Evolutionary conservation across 768 basidiomycete genomes (phyloP).

Genomic region (Piloderma croceum): DNA sequence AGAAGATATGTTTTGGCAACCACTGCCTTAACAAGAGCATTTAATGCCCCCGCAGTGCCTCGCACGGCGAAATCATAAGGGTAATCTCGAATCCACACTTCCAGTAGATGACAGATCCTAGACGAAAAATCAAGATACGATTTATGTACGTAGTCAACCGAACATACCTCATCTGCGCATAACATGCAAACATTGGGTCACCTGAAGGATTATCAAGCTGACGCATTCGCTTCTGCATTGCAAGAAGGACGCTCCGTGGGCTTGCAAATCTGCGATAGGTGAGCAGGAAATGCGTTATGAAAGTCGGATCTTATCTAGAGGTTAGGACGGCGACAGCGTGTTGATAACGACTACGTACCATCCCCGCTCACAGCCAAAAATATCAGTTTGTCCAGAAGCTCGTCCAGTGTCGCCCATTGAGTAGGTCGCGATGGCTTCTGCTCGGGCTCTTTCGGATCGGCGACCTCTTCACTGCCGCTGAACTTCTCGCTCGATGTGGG

Average conservation of each 20-base stretch:
- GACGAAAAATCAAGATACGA: conserved; percentile 4
- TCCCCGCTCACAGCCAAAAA: conserved; percentile 83
- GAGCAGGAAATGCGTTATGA: conserved; percentile 73
- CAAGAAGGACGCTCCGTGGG: conserved; percentile 72
- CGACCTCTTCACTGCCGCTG: conserved; percentile 17
- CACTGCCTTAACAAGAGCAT: conserved; percentile 73
- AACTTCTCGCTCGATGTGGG: conserved; percentile 9
- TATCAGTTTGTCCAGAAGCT: conserved; percentile 74
- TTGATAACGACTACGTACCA: conserved; percentile 38
- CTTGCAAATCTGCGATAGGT: conserved; percentile 81
- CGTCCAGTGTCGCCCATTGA: conserved; percentile 72
- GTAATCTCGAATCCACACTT: conserved; percentile 73
- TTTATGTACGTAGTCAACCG: conserved; percentile 5
- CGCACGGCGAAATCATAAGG: conserved; percentile 76
- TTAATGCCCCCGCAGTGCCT: conserved; percentile 66
- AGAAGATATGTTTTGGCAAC: conserved; percentile 74
- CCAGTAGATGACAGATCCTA: conserved; percentile 76
- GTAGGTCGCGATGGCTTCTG: conserved; percentile 50
- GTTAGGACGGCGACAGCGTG: conserved; percentile 4
- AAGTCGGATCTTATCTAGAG: conserved; percentile 56
- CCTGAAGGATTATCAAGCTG: conserved; percentile 65
- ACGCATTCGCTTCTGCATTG: conserved; percentile 84
- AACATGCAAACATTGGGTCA: conserved; percentile 83
- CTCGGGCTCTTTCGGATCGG: conserved; percentile 26
- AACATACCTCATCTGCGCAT: conserved; percentile 78